Base-by-base conservation (phyloP, 192 early-diverging fungal species). In the Rhizoclosmatium sp. region DNA sequence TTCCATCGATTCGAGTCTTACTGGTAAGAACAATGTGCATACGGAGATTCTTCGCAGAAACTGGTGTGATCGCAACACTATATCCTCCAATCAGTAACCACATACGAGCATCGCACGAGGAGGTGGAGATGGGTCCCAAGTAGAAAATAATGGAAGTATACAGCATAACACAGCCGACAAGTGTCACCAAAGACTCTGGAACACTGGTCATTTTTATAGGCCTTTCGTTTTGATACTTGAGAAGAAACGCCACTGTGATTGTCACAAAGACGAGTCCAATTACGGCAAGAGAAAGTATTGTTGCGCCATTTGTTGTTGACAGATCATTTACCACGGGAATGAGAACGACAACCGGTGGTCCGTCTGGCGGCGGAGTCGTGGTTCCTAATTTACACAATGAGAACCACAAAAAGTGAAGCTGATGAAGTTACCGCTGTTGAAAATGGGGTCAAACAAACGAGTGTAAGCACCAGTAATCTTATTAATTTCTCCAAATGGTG, bases 121-220 rank as follows among this genome's bases (percentile, higher is more conserved):
- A 39, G 7, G 21, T 9, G 5, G 61, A 16, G 21, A 64, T 21
- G 21, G 5, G 10, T 0, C 40, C 40, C 14, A 64, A 19, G 21
- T 64, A 64, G 21, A 64, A 64, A 5, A 64, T 16, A 21, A 64
- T 64, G 21, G 61, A 64, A 39, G 40, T 64, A 40, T 64, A 39
- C 0, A 7, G 5, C 5, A 64, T 5, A 9, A 64, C 10, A 40
- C 61, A 19, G 0, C 61, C 61, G 21, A 23, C 21, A 23, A 64
- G 21, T 9, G 40, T 64, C 0, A 64, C 61, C 61, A 64, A 21
- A 1, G 10, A 64, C 21, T 64, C 61, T 9, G 61, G 61, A 0
- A 64, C 61, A 9, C 10, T 16, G 5, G 61, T 1, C n/a, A 64
- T 64, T 40, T 64, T 64, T 0, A 64, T 21, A 1, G 21, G 4